phyloP scores from a whole-genome alignment of 2,329 filamentous ascomycete species.

The Neurospora sp. region DNA sequence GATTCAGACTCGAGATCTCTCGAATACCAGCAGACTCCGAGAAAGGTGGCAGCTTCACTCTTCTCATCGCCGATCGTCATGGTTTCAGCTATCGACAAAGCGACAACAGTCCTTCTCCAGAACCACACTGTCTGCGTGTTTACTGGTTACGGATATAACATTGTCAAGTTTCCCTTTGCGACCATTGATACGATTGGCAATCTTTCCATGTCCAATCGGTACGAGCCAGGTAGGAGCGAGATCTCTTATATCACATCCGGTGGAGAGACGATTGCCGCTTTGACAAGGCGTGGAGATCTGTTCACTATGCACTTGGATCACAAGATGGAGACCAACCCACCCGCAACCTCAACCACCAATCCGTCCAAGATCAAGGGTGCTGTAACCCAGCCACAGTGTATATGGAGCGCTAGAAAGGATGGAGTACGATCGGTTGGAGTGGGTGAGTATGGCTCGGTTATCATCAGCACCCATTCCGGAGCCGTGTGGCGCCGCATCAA shows the following conservation, averaged over 20 bases:
- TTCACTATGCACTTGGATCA: constrained; percentile 74
- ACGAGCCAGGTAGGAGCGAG: constrained; percentile 54
- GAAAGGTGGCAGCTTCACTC: constrained; percentile 79
- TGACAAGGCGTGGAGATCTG: constrained; percentile 76
- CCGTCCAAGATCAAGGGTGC: constrained; percentile 81
- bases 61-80: constrained; percentile 64
- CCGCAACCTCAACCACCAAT: constrained; percentile 73
- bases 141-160: constrained; percentile 92
- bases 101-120: constrained; percentile 75
- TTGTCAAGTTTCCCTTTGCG: constrained; percentile 66
- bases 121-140: constrained; percentile 90
- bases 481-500: constrained; percentile 88
- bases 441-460: constrained; percentile 87
- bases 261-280: constrained; percentile 82
- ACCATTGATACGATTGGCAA: constrained; percentile 62
- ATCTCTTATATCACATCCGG: constrained; percentile 73
- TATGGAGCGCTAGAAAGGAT: constrained; percentile 84
- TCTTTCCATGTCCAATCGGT: constrained; percentile 54
- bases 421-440: constrained; percentile 80
- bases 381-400: constrained; percentile 64
- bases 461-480: constrained; percentile 84
- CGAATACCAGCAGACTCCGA: constrained; percentile 69
- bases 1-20: constrained; percentile 90
- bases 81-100: constrained; percentile 81
- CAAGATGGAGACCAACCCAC: constrained; percentile 50